phyloP scores from a whole-genome alignment of 768 basidiomycete genomes.

The Lactarius evosmus region DNA sequence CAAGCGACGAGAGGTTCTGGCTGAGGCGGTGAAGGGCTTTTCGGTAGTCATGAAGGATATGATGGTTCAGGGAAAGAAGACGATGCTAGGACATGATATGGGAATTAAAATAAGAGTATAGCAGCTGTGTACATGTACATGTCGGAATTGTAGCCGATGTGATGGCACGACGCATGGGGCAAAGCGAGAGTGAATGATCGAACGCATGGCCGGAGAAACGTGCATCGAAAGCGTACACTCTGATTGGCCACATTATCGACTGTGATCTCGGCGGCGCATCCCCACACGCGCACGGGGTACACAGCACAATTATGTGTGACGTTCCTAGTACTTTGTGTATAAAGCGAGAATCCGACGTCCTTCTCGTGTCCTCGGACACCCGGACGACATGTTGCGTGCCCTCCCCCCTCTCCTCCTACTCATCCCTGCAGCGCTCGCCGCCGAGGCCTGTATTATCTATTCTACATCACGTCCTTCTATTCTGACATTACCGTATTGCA shows the following conservation, averaged over 20 bases:
- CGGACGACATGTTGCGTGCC: constrained; percentile 19
- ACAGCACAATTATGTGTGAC: neutral
- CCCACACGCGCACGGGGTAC: too few species aligned
- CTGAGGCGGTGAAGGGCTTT: neutral
- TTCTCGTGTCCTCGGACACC: neutral
- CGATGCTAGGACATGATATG: neutral
- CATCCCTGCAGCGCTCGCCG: constrained; percentile 15
- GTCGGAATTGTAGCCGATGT: too few species aligned
- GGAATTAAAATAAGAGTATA: too few species aligned
- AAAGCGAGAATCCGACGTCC: neutral
- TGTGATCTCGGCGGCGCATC: neutral
- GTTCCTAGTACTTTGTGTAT: neutral
- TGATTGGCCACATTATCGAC: neutral
- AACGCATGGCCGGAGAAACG: neutral
- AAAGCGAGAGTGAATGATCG: too few species aligned
- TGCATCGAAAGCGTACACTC: neutral
- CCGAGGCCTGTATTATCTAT: neutral
- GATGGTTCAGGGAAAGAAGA: neutral
- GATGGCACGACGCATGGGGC: too few species aligned
- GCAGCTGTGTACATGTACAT: too few species aligned
- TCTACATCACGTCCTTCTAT: neutral
- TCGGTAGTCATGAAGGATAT: neutral
- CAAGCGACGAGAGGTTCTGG: neutral
- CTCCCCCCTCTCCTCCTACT: constrained; percentile 7
- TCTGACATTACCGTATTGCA: neutral